Evolutionary conservation across 139 green algal species (phyloP), one percentile per base, ranked within the genome.

Genomic region (Marvania coccoides): DNA sequence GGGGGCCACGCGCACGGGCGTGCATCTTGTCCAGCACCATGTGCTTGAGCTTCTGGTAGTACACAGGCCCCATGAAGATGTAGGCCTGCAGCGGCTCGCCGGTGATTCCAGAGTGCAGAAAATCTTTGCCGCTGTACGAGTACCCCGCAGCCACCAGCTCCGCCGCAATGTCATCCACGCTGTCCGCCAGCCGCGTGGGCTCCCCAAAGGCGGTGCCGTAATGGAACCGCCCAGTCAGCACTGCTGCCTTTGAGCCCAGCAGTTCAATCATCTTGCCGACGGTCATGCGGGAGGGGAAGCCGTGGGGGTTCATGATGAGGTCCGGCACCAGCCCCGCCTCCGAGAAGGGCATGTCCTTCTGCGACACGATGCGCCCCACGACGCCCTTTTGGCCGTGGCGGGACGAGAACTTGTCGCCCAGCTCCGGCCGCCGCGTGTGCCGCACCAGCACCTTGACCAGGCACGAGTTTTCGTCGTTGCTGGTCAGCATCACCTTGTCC

Each of bases 21-120:
- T 99, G 94, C 90, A 99, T 96, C 83, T 99, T 99, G 76, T 99
- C 95, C 58, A 97, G 70, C 65, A 99, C 95, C 95, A 99, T 99
- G 77, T 99, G 95, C 87, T 99, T 99, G 9, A 99, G 87, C 85
- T 98, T 97, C 79, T 99, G 94, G 78, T 99, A 99, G 77, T 99
- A 99, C 7, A 98, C 88, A 9, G 90, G 90, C 4, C 95, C 95
- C 87, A 98, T 98, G 85, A 98, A 99, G 74, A 99, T 97, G 85
- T 93, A 95, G 7, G 88, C 89, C 75, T 95, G 78, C 38, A 99
- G 79, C 0, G 89, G 85, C 81, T 98, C 92, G 5, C 90, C 90
- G 47, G 88, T 96, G 70, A 96, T 95, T 61, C 94, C 92, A 19
- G 68, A 88, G 4, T 82, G 91, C 36, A 98, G 77, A 37, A 89